Conservation (phyloP, 768 basidiomycete species). For the Mycena galopus region DNA sequence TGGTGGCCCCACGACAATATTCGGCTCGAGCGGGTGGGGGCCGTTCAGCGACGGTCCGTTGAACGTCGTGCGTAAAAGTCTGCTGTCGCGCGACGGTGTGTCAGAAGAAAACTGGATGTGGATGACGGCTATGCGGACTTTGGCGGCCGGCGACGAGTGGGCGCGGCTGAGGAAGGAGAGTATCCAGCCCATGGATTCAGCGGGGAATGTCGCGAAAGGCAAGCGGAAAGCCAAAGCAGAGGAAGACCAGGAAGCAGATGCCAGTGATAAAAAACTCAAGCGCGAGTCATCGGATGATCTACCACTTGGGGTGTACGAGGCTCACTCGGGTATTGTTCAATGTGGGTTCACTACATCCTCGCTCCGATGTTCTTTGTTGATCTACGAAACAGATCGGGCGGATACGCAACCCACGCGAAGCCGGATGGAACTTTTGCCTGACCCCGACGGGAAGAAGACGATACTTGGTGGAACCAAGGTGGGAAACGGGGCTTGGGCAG, state of each 20-base stretch:
- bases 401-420: constrained; percentile 82
- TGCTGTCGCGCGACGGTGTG: constrained; percentile 84
- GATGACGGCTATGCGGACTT: constrained; percentile 76
- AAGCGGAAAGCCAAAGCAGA: constrained; percentile 51
- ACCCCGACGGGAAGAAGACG: constrained; percentile 54
- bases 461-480: constrained; percentile 80
- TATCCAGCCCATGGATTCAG: constrained; percentile 62
- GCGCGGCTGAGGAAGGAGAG: constrained; percentile 67
- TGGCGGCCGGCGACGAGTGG: constrained; percentile 77
- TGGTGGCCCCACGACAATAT: constrained; percentile 93
- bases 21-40: constrained; percentile 86
- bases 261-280: constrained; percentile 43
- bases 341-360: constrained; percentile 61
- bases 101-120: constrained; percentile 95
- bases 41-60: constrained; percentile 92
- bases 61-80: constrained; percentile 85
- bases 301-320: constrained; percentile 84
- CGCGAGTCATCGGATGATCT: constrained; percentile 44
- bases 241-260: constrained; percentile 39
- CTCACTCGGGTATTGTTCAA: constrained; percentile 80
- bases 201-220: constrained; percentile 47
- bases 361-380: constrained; percentile 4
- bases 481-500: constrained; percentile 84
- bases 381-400: constrained; percentile 66
- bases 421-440: constrained; percentile 71